Evolutionary conservation across 2,329 filamentous ascomycete species (phyloP).

Genomic region (Aspergillus uvarum): DNA sequence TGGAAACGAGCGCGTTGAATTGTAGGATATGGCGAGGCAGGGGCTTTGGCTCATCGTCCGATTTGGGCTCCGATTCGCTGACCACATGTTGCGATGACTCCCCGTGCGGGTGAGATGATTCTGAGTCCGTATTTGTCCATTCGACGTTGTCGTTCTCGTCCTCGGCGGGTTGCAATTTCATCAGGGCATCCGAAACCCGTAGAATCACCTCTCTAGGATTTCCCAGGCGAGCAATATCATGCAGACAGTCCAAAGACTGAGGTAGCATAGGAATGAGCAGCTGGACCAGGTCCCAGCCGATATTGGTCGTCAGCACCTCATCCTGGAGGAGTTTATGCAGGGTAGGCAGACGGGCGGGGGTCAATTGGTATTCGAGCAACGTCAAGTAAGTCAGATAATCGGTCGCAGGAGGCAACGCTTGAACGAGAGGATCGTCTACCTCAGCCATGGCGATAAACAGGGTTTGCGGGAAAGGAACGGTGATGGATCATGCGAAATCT

Average conservation of each 20-base stretch:
- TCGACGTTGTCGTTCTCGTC: slow-evolving; percentile 29
- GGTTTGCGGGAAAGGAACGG: slow-evolving; percentile 1
- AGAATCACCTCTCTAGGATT: slow-evolving; percentile 66
- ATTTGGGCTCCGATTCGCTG: slow-evolving; percentile 22
- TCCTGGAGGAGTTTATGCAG: slow-evolving; percentile 62
- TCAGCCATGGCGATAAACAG: slow-evolving; percentile 27
- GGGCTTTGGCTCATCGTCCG: slow-evolving; percentile 9
- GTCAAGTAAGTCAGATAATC: slow-evolving; percentile 68
- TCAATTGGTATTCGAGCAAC: slow-evolving; percentile 64
- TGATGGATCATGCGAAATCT: background rate
- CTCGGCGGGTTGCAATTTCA: slow-evolving; percentile 53
- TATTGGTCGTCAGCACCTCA: slow-evolving; percentile 60
- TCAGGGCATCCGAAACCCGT: slow-evolving; percentile 61
- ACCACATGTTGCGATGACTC: slow-evolving; percentile 9
- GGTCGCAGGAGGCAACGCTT: slow-evolving; percentile 60
- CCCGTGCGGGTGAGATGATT: background rate
- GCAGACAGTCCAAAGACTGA: slow-evolving; percentile 57
- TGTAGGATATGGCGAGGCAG: slow-evolving; percentile 32
- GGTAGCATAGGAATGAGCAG: slow-evolving; percentile 61
- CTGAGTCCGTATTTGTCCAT: background rate
- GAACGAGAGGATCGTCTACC: slow-evolving; percentile 52
- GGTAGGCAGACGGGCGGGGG: slow-evolving; percentile 55
- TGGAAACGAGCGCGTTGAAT: slow-evolving; percentile 47
- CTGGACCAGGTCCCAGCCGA: slow-evolving; percentile 66
- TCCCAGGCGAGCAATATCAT: slow-evolving; percentile 61